Base-by-base conservation (phyloP, 257 asterid genomes). In the Solanum appendiculatum region DNA sequence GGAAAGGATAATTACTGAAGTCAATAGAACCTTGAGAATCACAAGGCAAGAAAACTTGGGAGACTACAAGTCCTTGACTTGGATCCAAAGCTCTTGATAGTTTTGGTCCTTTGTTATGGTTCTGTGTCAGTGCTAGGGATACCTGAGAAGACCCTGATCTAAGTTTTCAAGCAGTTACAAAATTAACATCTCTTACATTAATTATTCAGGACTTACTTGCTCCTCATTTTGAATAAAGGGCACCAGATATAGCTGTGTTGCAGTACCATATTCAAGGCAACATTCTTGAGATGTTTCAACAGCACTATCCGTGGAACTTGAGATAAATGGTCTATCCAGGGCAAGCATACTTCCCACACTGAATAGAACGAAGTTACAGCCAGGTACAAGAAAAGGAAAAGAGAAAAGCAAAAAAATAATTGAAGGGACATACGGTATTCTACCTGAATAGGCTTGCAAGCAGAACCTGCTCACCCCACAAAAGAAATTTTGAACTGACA, bases 281-380 rank as follows among this genome's bases (percentile, higher is more conserved):
- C 90, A 51, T 82, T 87, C 94, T 86, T 90, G 88, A 80, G 90
- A 54, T 33, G 90, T 73, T 88, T 94, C 94, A 15, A 89, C 89
- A 73, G 88, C 90, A 91, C 94, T 75, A 80, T 93, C 95, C 3
- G 64, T 73, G 84, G 92, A 89, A 88, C 91, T 92, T 72, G 97
- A 91, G 77, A 95, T 86, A 89, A 89, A 97, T 87, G 99, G 99
- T 83, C 92, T 92, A 88, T 96, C 99, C 86, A 97, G 88, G 84
- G 99, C 99, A 66, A 97, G 98, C 93, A 93, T 95, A 87, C 98
- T 95, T 90, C 99, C 99, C 46, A 93, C 93, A 82, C 99, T 96
- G 96, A 73, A 88, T 85, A 56, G 54, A 82, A 87, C 78, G 18
- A 86, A 88, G 88, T 88, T 83, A 83, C 64, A 85, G 60, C 34